phyloP scores from a whole-genome alignment of 2,329 filamentous ascomycete genomes.

The Cordyceps cicadae region DNA sequence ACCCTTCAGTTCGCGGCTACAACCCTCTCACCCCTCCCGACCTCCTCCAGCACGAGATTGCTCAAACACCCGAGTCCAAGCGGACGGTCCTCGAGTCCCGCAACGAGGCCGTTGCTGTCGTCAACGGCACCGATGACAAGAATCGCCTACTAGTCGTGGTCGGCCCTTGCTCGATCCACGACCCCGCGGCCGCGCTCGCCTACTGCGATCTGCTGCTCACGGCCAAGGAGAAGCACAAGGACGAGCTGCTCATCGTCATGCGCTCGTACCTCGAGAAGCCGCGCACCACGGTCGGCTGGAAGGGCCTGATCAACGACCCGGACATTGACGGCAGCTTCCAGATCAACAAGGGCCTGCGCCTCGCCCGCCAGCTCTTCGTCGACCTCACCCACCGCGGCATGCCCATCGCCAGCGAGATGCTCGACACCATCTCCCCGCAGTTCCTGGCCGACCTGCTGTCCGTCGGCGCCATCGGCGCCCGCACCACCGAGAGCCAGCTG shows the following conservation, averaged over 20 bases:
- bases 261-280: slow-evolving; percentile 98
- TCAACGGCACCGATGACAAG: slow-evolving; percentile 64
- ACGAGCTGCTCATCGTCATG: slow-evolving; percentile 90
- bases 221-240: slow-evolving; percentile 69
- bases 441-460: slow-evolving; percentile 95
- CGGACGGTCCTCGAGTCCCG: slow-evolving; percentile 65
- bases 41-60: slow-evolving; percentile 80
- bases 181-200: slow-evolving; percentile 69
- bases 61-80: slow-evolving; percentile 49
- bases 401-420: slow-evolving; percentile 96
- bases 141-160: slow-evolving; percentile 88
- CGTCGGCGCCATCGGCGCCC: slow-evolving; percentile 87
- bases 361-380: slow-evolving; percentile 87
- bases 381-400: slow-evolving; percentile 82
- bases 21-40: slow-evolving; percentile 84
- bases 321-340: slow-evolving; percentile 96
- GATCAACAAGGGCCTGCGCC: slow-evolving; percentile 95
- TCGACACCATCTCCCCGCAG: slow-evolving; percentile 97
- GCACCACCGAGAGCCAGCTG: slow-evolving; percentile 93
- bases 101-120: slow-evolving; percentile 61
- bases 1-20: slow-evolving; percentile 65
- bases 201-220: slow-evolving; percentile 81
- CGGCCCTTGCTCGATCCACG: slow-evolving; percentile 95
- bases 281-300: slow-evolving; percentile 96
- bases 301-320: slow-evolving; percentile 97